These are phyloP conservation scores for Oxyria digyna DNA, from an alignment of 148 eudicot genomes.

Conservation along the genomic window DNA sequence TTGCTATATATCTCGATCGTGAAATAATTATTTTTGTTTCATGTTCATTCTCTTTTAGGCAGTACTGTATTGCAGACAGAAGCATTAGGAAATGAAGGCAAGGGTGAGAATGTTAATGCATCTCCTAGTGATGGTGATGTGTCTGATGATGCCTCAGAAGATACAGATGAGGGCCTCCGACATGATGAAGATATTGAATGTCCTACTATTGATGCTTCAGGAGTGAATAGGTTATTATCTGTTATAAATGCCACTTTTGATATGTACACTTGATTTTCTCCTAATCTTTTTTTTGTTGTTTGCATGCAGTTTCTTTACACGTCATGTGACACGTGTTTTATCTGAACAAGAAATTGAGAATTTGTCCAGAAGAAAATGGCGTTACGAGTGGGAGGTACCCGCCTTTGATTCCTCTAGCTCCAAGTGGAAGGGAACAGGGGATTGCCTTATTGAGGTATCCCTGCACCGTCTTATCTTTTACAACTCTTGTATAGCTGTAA, in stretches of 20 bases:
- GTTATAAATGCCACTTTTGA: neutral
- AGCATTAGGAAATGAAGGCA: neutral
- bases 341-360: constrained; percentile 38
- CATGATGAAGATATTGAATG: constrained; percentile 15
- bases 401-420: constrained; percentile 35
- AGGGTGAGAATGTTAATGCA: constrained; percentile 16
- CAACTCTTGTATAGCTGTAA: neutral
- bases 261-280: neutral
- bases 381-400: constrained; percentile 64
- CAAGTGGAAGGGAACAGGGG: constrained; percentile 83
- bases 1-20: neutral
- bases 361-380: constrained; percentile 49
- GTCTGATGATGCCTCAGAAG: constrained; percentile 33
- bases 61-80: constrained; percentile 7
- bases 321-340: constrained; percentile 43
- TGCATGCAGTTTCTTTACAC: constrained; percentile 48
- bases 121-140: constrained; percentile 26
- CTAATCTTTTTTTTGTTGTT: constrained; percentile 8
- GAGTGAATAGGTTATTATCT: constrained; percentile 32
- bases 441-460: constrained; percentile 36
- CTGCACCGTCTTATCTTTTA: neutral
- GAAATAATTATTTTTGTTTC: too few species aligned
- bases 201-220: constrained; percentile 21
- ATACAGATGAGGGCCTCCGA: constrained; percentile 17
- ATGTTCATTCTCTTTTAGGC: neutral